Conservation (phyloP, 768 basidiomycete genomes). For the Pisolithus marmoratus region DNA sequence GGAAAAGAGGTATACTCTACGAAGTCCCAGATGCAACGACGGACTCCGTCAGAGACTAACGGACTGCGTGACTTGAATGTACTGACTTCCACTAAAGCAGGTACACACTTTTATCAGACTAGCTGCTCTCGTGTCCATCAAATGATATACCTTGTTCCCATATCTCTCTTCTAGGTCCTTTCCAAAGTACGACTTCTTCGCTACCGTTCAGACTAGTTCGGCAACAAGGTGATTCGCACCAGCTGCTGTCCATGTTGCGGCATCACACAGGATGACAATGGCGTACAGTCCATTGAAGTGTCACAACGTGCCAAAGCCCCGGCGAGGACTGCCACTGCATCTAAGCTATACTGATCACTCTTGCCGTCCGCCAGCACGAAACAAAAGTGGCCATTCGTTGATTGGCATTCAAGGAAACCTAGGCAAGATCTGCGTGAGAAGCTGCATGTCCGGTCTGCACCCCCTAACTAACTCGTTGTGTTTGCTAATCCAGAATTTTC, state of each 20-base stretch:
- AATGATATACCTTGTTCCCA: constrained; percentile 54
- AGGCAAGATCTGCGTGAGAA: background rate
- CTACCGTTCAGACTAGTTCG: background rate
- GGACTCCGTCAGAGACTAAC: constrained; percentile 22
- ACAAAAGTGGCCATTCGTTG: constrained; percentile 29
- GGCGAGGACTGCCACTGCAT: constrained; percentile 50
- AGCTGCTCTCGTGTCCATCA: background rate
- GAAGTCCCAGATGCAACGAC: constrained; percentile 27
- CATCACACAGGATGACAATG: constrained; percentile 44
- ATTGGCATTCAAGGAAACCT: constrained; percentile 5
- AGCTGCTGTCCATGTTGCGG: constrained; percentile 48
- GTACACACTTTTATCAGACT: background rate
- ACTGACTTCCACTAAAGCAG: constrained; percentile 45
- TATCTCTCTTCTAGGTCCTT: constrained; percentile 60
- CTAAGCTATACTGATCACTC: constrained; percentile 42
- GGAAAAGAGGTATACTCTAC: constrained; percentile 45
- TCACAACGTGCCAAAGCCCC: constrained; percentile 34
- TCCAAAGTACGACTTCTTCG: constrained; percentile 57
- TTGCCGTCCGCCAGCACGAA: constrained; percentile 33
- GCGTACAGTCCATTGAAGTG: constrained; percentile 30
- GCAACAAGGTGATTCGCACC: constrained; percentile 46
- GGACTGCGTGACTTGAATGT: constrained; percentile 35
- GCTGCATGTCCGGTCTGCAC: too few species aligned
- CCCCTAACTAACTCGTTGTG: constrained; percentile 10
- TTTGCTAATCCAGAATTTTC: constrained; percentile 28